Conservation (phyloP, 2,329 filamentous ascomycete genomes). For the Fusarium acutatum region DNA sequence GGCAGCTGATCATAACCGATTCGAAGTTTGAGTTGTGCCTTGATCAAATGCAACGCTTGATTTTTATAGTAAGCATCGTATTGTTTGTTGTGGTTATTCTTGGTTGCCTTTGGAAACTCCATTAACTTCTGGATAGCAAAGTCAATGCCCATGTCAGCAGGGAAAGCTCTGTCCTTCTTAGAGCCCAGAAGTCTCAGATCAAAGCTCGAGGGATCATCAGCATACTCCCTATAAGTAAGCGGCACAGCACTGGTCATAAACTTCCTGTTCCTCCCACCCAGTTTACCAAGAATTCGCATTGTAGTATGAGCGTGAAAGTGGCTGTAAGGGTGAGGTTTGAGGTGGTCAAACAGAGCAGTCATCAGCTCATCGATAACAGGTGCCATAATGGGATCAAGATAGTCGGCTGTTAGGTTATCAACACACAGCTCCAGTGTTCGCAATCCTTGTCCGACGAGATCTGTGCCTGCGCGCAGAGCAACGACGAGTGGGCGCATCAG, state of each 20-base stretch:
- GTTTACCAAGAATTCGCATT: conserved; percentile 94
- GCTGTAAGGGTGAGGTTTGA: conserved; percentile 92
- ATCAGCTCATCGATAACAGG: conserved; percentile 99
- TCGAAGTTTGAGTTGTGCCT: conserved; percentile 87
- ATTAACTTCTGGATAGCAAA: conserved; percentile 87
- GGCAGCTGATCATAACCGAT: conserved; percentile 88
- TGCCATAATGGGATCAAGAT: conserved; percentile 98
- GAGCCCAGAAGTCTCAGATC: conserved; percentile 91
- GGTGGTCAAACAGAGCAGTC: conserved; percentile 95
- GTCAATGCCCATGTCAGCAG: conserved; percentile 85
- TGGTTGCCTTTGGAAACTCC: conserved; percentile 74
- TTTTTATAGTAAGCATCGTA: conserved; percentile 88
- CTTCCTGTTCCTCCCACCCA: conserved; percentile 93
- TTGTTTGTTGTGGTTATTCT: conserved; percentile 64
- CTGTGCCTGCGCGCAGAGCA: conserved; percentile 87
- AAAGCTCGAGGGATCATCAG: conserved; percentile 88
- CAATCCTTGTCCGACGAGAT: conserved; percentile 93
- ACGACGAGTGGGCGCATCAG: conserved; percentile 98
- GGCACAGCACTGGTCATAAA: conserved; percentile 90
- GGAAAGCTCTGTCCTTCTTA: conserved; percentile 87
- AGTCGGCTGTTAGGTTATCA: conserved; percentile 97
- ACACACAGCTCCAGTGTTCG: conserved; percentile 95
- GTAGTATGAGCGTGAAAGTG: conserved; percentile 98
- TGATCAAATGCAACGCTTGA: conserved; percentile 88
- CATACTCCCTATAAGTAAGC: conserved; percentile 83